These are phyloP conservation scores for Plasmodium reichenowi DNA, from an alignment of 169 alveolate genomes.

Conservation along the genomic window DNA sequence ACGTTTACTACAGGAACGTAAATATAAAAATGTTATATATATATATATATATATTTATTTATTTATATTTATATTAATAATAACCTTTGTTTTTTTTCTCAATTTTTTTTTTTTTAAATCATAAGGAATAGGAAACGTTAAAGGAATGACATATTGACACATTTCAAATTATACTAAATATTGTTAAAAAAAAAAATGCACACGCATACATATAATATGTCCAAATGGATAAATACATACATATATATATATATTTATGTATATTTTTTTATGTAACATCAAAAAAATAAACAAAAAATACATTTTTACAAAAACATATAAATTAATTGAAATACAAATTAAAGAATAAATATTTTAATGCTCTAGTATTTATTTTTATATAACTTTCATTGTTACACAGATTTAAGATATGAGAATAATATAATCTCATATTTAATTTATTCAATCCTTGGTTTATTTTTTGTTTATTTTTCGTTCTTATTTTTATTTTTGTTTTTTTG, in stretches of 20 bases:
- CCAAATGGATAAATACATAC: too few species aligned
- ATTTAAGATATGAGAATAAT: slow-evolving; percentile 42
- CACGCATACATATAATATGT: too few species aligned
- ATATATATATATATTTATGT: not conserved
- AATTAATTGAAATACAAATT: slow-evolving; percentile 18
- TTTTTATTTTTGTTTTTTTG: not conserved
- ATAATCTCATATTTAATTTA: slow-evolving; percentile 1
- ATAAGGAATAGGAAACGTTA: too few species aligned
- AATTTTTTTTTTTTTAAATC: not conserved
- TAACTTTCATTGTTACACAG: slow-evolving; percentile 39
- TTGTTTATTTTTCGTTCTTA: not conserved
- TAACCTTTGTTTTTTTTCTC: not conserved
- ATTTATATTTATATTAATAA: not conserved
- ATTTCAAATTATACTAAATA: too few species aligned
- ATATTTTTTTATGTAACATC: not conserved
- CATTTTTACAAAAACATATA: not conserved
- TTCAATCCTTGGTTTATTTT: not conserved
- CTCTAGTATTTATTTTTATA: slow-evolving; percentile 60
- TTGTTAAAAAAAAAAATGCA: too few species aligned
- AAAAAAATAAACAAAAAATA: not conserved
- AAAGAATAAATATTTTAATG: slow-evolving; percentile 36
- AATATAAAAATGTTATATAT: not conserved
- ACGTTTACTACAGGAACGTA: too few species aligned
- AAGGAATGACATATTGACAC: too few species aligned
- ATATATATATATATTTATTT: slow-evolving; percentile 12